Evolutionary conservation across 2,329 filamentous ascomycete genomes (phyloP), one percentile per base, ranked within the genome.

Genomic region (Penicillium janthinellum): DNA sequence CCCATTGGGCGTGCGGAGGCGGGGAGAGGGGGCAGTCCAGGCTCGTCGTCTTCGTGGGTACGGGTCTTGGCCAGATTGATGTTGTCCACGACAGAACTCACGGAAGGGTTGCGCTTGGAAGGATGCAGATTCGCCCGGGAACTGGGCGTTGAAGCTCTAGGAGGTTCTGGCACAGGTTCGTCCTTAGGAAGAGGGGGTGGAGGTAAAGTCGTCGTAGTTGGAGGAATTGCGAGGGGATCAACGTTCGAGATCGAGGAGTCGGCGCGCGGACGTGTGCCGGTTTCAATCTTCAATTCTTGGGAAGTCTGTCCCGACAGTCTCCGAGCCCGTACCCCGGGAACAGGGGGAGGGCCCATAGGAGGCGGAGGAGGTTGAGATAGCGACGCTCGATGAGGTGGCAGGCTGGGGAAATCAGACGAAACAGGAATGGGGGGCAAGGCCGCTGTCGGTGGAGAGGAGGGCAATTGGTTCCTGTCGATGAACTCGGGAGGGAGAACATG

Each of bases 231-330:
- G n/a, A 67, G 67, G 47, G 70, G 69, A 15, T 70, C 70, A 38
- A 70, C 68, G 22, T 59, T 68, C 35, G 71, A 68, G 39, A 63
- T 54, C 54, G 66, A 65, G 51, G 66, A 62, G 53, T 67, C 59
- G 42, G 69, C 37, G 41, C 66, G 62, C 54, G 70, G 72, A 66
- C 68, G 72, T 64, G 75, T 53, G 73, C 77, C 78, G 11, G 92
- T 97, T 75, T 97, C 91, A 57, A 98, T 97, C 77, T 92, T 96
- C 53, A 98, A 81, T 70, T 93, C 90, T 73, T 90, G 93, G 14
- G 85, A 80, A 68, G 91, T 91, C 67, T 91, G 88, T 7, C 90
- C 90, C 3, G 93, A 96, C 35, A 96, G 79, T 62, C 93, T 86
- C 61, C 93, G 85, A 67, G 84, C 91, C 55, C 91, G 85, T 54